Conservation (phyloP, 31 red algal genomes). For the Odonthalia washingtoniensis region DNA sequence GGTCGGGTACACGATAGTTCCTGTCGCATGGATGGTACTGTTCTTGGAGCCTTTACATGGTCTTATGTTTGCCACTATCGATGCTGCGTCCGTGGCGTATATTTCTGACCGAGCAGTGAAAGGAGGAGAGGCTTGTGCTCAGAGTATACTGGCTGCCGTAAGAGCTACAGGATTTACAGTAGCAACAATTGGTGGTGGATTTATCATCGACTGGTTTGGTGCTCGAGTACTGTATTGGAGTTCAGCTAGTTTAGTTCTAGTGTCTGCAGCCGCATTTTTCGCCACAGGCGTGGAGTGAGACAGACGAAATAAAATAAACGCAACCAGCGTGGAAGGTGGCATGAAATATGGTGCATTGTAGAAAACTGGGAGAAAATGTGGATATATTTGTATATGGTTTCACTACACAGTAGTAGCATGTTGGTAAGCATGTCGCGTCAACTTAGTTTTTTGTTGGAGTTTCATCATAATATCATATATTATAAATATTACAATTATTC, state of each 20-base stretch:
- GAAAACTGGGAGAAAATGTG: too few species aligned
- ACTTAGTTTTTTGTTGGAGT: too few species aligned
- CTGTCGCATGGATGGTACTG: conserved; percentile 64
- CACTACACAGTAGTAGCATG: too few species aligned
- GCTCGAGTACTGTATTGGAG: neutral
- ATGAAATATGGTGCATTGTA: too few species aligned
- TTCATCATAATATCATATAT: too few species aligned
- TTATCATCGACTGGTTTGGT: neutral
- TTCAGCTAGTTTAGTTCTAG: neutral
- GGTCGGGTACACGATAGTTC: conserved; percentile 60
- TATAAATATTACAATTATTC: too few species aligned
- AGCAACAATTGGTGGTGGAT: neutral
- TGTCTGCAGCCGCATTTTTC: neutral
- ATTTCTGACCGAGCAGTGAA: conserved; percentile 51
- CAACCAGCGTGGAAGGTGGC: too few species aligned
- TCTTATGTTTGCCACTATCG: conserved; percentile 58
- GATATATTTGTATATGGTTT: too few species aligned
- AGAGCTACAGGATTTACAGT: neutral
- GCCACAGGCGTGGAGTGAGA: too few species aligned
- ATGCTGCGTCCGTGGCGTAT: conserved; percentile 62
- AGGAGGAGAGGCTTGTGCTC: conserved; percentile 54
- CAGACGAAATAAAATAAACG: too few species aligned
- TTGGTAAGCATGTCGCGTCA: too few species aligned
- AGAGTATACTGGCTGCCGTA: conserved; percentile 30
- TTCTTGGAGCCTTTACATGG: conserved; percentile 79